Conservation (phyloP, 768 basidiomycete genomes). For the Tulasnella sp. region DNA sequence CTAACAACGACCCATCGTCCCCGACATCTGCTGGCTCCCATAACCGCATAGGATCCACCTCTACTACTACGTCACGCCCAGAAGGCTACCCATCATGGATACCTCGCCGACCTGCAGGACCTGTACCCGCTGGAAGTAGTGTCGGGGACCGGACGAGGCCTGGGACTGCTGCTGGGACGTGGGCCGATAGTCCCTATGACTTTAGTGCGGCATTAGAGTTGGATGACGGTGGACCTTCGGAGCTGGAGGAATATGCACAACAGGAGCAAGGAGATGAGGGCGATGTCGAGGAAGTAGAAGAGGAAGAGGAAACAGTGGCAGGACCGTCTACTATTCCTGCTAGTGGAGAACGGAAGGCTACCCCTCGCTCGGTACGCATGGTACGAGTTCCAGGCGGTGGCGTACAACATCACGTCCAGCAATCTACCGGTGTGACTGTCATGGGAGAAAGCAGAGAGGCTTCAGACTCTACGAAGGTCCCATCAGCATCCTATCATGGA, state of each 20-base stretch:
- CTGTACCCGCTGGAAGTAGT: conserved; percentile 56
- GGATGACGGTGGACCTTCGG: neutral
- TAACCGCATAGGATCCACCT: conserved; percentile 1
- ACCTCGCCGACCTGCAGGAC: conserved; percentile 64
- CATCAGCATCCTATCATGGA: conserved; percentile 10
- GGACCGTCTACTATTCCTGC: conserved; percentile 28
- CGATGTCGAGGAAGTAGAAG: neutral
- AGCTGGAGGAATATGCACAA: neutral
- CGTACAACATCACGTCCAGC: conserved; percentile 29
- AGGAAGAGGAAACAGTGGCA: neutral
- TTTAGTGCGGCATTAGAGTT: conserved; percentile 12
- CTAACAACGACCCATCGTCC: neutral
- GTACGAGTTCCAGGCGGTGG: conserved; percentile 50
- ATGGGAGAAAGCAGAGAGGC: neutral
- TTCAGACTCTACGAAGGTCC: conserved; percentile 31
- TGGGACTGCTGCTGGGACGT: conserved; percentile 12
- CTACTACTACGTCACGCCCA: conserved; percentile 11
- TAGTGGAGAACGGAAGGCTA: conserved; percentile 55
- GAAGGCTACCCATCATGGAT: conserved; percentile 71
- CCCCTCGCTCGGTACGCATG: conserved; percentile 72
- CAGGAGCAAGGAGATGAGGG: neutral
- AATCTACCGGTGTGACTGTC: conserved; percentile 16
- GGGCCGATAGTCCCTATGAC: conserved; percentile 11
- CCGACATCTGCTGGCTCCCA: conserved; percentile 5
- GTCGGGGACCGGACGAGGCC: neutral